phyloP scores from a whole-genome alignment of 2,329 filamentous ascomycete genomes.

The Sclerotinia spermophila region DNA sequence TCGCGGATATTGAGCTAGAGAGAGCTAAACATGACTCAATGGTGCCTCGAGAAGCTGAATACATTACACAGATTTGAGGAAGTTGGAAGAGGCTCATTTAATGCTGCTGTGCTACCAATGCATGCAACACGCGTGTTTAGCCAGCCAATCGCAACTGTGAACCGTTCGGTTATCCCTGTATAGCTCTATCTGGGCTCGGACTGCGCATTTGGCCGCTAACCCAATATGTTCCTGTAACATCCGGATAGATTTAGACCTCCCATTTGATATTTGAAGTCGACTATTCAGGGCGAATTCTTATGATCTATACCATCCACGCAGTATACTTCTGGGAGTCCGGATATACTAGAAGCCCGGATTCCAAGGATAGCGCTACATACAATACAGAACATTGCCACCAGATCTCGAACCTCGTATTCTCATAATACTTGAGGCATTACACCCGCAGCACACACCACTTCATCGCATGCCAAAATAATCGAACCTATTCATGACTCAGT shows the following conservation, averaged over 20 bases:
- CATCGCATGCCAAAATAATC: constrained; percentile 10
- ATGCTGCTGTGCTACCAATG: background rate
- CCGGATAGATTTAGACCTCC: background rate
- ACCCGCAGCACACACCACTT: background rate
- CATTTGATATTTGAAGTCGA: background rate
- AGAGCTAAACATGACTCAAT: no score
- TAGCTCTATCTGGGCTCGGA: background rate
- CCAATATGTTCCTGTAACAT: background rate
- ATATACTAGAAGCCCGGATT: background rate
- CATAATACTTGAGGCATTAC: background rate
- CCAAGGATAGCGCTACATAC: no score
- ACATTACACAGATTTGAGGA: background rate
- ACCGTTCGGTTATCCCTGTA: background rate
- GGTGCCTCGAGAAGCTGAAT: background rate
- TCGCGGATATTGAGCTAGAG: background rate
- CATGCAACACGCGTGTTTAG: background rate
- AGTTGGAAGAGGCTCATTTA: background rate
- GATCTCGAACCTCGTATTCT: background rate
- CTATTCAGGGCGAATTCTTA: background rate
- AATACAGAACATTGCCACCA: background rate
- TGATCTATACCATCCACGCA: background rate
- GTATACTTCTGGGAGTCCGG: background rate
- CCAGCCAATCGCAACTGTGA: constrained; percentile 9
- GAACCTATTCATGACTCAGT: constrained; percentile 2
- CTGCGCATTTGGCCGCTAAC: background rate